Conservation (phyloP, 2,329 filamentous ascomycete genomes). For the Colletotrichum incanum region DNA sequence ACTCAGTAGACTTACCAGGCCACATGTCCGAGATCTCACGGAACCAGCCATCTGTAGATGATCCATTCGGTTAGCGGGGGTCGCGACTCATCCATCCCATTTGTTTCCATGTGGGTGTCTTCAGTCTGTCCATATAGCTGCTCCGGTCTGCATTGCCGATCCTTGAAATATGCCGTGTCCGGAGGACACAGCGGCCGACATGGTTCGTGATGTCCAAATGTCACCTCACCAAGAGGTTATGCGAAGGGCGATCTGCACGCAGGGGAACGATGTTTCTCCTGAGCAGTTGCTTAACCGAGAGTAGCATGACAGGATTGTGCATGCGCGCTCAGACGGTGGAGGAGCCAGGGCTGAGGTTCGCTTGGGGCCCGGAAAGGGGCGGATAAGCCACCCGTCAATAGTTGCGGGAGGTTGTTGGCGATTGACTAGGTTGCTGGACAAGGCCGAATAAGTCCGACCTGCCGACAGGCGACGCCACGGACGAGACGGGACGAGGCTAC, state of each 20-base stretch:
- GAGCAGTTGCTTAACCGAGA: conserved; percentile 42
- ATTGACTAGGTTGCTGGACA: conserved; percentile 16
- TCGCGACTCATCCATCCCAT: conserved; percentile 9
- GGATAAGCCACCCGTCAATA: conserved; percentile 40
- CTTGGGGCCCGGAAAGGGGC: conserved; percentile 22
- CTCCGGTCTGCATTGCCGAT: conserved; percentile 18
- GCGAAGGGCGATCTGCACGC: conserved; percentile 28
- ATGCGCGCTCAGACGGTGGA: conserved; percentile 39
- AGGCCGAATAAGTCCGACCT: neutral
- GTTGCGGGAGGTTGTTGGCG: conserved; percentile 30
- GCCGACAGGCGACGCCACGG: conserved; percentile 15
- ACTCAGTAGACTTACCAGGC: conserved; percentile 71
- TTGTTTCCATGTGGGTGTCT: conserved; percentile 17
- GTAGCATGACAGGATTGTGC: conserved; percentile 28
- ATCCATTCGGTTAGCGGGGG: conserved; percentile 17
- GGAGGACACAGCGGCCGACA: conserved; percentile 3
- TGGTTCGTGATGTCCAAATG: conserved; percentile 2
- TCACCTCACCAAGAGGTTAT: conserved; percentile 24
- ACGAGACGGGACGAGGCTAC: conserved; percentile 6
- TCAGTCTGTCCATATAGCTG: conserved; percentile 9
- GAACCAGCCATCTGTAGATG: conserved; percentile 94
- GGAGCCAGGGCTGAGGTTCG: conserved; percentile 20
- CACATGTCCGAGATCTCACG: conserved; percentile 99
- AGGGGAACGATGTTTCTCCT: conserved; percentile 26
- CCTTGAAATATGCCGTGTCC: conserved; percentile 11